Evolutionary conservation across 257 asterid genomes (phyloP).

Genomic region (Thymus quinquecostatus): DNA sequence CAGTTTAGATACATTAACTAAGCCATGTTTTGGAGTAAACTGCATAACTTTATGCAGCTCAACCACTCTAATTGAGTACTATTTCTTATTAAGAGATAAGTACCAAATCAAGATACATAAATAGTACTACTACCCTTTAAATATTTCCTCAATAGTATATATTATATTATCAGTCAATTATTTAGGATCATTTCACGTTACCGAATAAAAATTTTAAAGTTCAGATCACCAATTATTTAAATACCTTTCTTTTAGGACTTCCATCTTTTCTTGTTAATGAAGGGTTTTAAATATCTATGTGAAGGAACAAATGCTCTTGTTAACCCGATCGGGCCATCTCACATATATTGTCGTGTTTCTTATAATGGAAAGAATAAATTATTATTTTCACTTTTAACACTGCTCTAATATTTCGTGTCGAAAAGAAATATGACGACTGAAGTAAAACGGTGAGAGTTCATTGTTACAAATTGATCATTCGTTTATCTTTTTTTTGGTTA

Average conservation of each 20-base stretch:
- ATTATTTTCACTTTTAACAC: too few relatives aligned
- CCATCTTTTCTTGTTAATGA: too few relatives aligned
- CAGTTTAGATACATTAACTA: constrained; percentile 21
- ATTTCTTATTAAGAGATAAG: constrained; percentile 1
- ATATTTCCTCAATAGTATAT: not conserved
- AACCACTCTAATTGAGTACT: constrained; percentile 25
- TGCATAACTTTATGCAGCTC: constrained; percentile 1
- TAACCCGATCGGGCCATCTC: not conserved
- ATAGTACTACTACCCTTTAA: not conserved
- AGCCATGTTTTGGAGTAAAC: not conserved
- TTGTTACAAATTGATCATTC: too few relatives aligned
- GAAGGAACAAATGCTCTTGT: not conserved
- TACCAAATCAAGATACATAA: not conserved
- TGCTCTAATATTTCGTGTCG: too few relatives aligned
- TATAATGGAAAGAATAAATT: too few relatives aligned
- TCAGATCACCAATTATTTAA: too few relatives aligned
- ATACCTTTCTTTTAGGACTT: too few relatives aligned
- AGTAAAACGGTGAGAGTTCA: too few relatives aligned
- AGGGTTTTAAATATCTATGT: too few relatives aligned
- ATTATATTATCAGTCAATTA: not conserved
- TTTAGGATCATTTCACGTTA: not conserved
- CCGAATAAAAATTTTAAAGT: not conserved
- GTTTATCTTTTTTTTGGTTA: too few relatives aligned
- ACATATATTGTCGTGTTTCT: too few relatives aligned
- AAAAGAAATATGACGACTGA: too few relatives aligned